Percentiles rank a stretch among this genome's conserved stretches.
Conservation (phyloP, 2,329 filamentous ascomycete genomes). For the Coniella vitis region DNA sequence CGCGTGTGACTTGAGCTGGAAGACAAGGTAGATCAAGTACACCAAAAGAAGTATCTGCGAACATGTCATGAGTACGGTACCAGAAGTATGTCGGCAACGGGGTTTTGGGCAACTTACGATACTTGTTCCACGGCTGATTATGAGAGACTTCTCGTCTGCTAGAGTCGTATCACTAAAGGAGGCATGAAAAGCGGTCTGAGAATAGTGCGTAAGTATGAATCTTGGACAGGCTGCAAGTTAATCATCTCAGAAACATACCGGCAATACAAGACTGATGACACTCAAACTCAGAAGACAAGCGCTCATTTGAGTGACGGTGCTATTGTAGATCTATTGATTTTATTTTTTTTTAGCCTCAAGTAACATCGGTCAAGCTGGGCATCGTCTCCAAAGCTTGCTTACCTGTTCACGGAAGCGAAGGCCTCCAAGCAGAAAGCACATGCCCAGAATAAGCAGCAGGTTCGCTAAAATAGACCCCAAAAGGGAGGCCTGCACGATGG, state of each 20-base stretch:
- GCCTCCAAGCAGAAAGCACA: slow-evolving; percentile 65
- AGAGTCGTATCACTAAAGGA: slow-evolving; percentile 59
- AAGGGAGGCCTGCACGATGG: slow-evolving; percentile 69
- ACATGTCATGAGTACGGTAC: slow-evolving; percentile 16
- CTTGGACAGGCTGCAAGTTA: neutral
- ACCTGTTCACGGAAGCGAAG: slow-evolving; percentile 56
- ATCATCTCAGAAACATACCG: slow-evolving; percentile 42
- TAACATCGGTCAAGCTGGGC: no score
- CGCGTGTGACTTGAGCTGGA: slow-evolving; percentile 85
- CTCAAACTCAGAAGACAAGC: slow-evolving; percentile 62
- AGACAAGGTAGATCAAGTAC: slow-evolving; percentile 77
- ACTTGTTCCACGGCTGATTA: slow-evolving; percentile 85
- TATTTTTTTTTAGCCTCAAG: no score
- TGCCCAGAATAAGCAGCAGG: slow-evolving; percentile 66
- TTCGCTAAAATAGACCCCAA: slow-evolving; percentile 75
- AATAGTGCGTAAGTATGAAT: slow-evolving; percentile 14
- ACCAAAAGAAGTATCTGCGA: slow-evolving; percentile 66
- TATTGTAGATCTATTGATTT: slow-evolving; percentile 54
- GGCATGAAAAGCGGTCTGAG: slow-evolving; percentile 79
- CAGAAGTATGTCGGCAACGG: neutral
- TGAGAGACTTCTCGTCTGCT: slow-evolving; percentile 66
- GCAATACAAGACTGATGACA: slow-evolving; percentile 37
- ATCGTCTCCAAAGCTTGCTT: no score
- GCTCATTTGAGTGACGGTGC: slow-evolving; percentile 66
- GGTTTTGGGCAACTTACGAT: slow-evolving; percentile 49